Base-by-base conservation (phyloP, 352 stramenopile species). In the Elongisporangium undulatum region DNA sequence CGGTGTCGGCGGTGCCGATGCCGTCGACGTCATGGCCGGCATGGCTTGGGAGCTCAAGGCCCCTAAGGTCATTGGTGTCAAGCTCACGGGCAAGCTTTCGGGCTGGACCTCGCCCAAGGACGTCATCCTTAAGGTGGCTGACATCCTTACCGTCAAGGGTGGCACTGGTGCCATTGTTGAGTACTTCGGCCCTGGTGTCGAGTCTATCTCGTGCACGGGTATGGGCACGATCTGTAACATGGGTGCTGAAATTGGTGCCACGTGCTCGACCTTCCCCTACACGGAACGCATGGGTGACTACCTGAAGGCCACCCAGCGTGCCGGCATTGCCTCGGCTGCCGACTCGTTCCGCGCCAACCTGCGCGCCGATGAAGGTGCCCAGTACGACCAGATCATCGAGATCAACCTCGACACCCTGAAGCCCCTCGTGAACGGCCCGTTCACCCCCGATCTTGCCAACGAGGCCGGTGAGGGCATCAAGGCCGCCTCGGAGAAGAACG, bases 181-280 rank as follows among this genome's bases (percentile, higher is more conserved):
- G 74, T 98, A 98, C 84, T 97, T 96, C 53, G 92, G 92, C 50
- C 79, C 82, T n/a, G 92, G 92, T 71, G 87, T 97, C 4, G 90
- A 97, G 56, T 95, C 85, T 56, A 97, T 98, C 63, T 97, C 88
- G 63, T 97, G 90, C 84, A 98, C 92, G 67, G 92, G 90, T 67
- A 97, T 97, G 89, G 92, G 86, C 61, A 98, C 92, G 69, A 98
- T 98, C 71, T 96, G 87, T 89, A 98, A 98, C 84, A 98, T 98
- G 92, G 92, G 92, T 77, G 92, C 92, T 21, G 92, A 98, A 67
- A 97, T 98, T 59, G 92, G 92, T 52, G 92, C 92, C 51, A 98
- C 92, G 54, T 97, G 87, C 81, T 97, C 92, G 49, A 98, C 89
- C 23, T 98, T 98, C 85, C 90, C 90, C 5, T 97, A 95, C 84